Conservation (phyloP, 2,329 filamentous ascomycete species). For the Dothistroma septosporum region DNA sequence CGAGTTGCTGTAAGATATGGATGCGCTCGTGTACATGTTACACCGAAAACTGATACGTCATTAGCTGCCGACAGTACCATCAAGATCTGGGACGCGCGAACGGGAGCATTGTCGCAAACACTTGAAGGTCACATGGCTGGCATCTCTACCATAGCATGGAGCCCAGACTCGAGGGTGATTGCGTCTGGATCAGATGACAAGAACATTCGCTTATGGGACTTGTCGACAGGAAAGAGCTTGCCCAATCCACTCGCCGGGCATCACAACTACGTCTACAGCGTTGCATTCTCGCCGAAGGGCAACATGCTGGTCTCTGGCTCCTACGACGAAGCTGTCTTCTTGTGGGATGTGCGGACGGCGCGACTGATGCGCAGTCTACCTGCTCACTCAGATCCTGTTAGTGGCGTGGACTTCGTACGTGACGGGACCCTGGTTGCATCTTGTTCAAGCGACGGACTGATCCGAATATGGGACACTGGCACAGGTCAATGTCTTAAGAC, state of each 20-base stretch:
- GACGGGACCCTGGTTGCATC: conserved; percentile 91
- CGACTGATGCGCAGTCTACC: conserved; percentile 84
- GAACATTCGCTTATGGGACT: conserved; percentile 87
- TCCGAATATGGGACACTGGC: conserved; percentile 91
- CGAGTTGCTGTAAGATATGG: conserved; percentile 62
- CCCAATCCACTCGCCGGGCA: conserved; percentile 70
- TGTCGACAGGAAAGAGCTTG: conserved; percentile 55
- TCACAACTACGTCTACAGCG: conserved; percentile 91
- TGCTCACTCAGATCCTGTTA: conserved; percentile 91
- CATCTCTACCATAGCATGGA: conserved; percentile 90
- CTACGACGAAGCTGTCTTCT: conserved; percentile 93
- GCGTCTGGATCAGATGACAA: conserved; percentile 96
- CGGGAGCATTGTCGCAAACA: conserved; percentile 77
- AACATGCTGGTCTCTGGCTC: conserved; percentile 94
- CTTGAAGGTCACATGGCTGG: conserved; percentile 91
- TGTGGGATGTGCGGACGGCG: conserved; percentile 92
- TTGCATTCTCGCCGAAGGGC: conserved; percentile 95
- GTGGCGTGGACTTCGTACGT: conserved; percentile 85
- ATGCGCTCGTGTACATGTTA: neutral
- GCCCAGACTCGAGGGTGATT: conserved; percentile 78
- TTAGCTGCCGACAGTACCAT: conserved; percentile 77
- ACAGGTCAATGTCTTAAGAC: conserved; percentile 94
- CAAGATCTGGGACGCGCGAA: conserved; percentile 81
- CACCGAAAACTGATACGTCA: conserved; percentile 6
- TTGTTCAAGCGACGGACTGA: conserved; percentile 85